These are phyloP conservation scores for Dacryopinax primogenitus DNA, from an alignment of 768 basidiomycete species.

Conservation along the genomic window DNA sequence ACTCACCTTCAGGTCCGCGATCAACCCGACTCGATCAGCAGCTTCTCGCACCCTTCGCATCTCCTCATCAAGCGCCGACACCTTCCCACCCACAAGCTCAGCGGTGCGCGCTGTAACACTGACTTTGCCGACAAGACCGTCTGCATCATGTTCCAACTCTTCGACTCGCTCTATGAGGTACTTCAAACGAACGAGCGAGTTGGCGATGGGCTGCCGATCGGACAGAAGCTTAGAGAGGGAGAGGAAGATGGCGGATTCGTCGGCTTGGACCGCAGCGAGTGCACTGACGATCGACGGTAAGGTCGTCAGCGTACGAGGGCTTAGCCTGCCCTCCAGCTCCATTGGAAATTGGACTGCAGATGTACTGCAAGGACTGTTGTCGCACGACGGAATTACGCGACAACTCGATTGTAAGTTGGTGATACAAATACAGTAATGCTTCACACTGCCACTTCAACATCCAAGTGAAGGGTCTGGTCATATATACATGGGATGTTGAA, in stretches of 20 bases:
- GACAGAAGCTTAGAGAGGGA: conserved; percentile 60
- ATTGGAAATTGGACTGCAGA: background rate
- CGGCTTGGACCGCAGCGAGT: conserved; percentile 41
- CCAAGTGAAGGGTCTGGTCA: too few relatives aligned
- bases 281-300: conserved; percentile 6
- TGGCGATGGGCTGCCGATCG: conserved; percentile 49
- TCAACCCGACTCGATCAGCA: conserved; percentile 80
- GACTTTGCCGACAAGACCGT: conserved; percentile 43
- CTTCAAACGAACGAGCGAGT: conserved; percentile 49
- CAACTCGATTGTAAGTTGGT: too few relatives aligned
- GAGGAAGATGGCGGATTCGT: conserved; percentile 63
- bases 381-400: too few relatives aligned
- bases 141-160: conserved; percentile 46
- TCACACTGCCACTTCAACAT: too few relatives aligned
- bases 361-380: too few relatives aligned
- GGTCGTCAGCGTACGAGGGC: background rate
- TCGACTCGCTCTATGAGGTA: conserved; percentile 50
- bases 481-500: too few relatives aligned
- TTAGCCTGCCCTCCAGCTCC: background rate
- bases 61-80: conserved; percentile 80
- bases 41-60: conserved; percentile 82
- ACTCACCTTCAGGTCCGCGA: conserved; percentile 90
- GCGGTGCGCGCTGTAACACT: conserved; percentile 64
- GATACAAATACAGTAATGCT: too few relatives aligned
- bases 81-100: conserved; percentile 82